Base-by-base conservation (phyloP, 257 asterid species). In the Datura wrightii region DNA sequence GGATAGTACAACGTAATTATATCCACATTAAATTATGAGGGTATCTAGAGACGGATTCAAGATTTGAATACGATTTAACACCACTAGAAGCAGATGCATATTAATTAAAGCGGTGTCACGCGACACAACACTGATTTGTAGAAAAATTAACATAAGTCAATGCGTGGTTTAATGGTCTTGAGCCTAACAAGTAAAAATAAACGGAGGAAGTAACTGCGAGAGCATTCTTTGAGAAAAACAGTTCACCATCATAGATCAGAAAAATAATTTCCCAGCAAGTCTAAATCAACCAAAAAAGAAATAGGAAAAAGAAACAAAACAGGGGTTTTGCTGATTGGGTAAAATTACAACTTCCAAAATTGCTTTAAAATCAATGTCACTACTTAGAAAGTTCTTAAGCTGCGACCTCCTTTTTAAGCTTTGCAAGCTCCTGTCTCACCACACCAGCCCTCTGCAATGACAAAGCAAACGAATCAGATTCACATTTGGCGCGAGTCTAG, bases 351-450 rank as follows among this genome's bases (percentile, higher is more conserved):
- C 83, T 78, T 79, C 24, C 84, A 84, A 85, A 84, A 82, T 46
- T 86, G 85, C 63, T 83, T 41, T 63, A 36, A 24, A 82, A 82
- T 69, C 82, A 89, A 82, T 66, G 85, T 37, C 19, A 34, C 76
- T 50, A 81, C 65, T 81, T 24, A 80, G 46, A 80, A 74, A 86
- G 39, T 13, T 50, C 60, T 89, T 83, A 92, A 9, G 92, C 92
- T 41, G 86, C 67, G 41, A 81, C 83, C 83, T 90, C 90, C 89
- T 90, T 92, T 90, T 91, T 92, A 50, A 92, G 93, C 92, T 91
- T 92, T 2, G 94, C 93, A 62, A 92, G 95, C 90, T 92, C 94
- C 88, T 91, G 95, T 46, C 94, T 86, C 58, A 93, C 94, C 44
- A 90, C 89, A 59, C 97, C 93, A 39, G 94, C 97, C 74, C 86